These are phyloP conservation scores for Dillenia suffruticosa DNA, from an alignment of 164 flowering plant species.

Conservation along the genomic window DNA sequence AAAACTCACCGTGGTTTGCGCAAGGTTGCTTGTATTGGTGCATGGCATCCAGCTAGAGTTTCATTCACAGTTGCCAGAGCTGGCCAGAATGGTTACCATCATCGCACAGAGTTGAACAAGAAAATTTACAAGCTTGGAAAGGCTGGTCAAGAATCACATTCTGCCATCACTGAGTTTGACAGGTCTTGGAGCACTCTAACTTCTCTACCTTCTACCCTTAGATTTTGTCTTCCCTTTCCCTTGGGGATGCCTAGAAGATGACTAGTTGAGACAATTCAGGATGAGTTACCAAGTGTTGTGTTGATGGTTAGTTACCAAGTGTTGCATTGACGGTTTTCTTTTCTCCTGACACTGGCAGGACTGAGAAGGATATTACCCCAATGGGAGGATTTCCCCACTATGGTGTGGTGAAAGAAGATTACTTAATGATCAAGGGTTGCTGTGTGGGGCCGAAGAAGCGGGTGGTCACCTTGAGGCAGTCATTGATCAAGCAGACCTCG, in stretches of 20 bases:
- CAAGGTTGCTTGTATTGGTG: slow-evolving; percentile 78
- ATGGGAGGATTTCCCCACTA: slow-evolving; percentile 84
- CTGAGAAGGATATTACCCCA: slow-evolving; percentile 77
- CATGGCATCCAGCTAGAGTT: slow-evolving; percentile 82
- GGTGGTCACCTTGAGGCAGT: slow-evolving; percentile 66
- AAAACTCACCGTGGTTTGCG: slow-evolving; percentile 72
- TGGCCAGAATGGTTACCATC: slow-evolving; percentile 77
- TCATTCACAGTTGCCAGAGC: slow-evolving; percentile 75
- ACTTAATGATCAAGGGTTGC: slow-evolving; percentile 67
- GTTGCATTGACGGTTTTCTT: not conserved
- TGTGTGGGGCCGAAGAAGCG: slow-evolving; percentile 82
- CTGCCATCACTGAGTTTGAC: slow-evolving; percentile 60
- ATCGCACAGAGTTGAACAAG: slow-evolving; percentile 74
- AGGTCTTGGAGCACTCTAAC: slow-evolving; percentile 21
- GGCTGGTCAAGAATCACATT: slow-evolving; percentile 54
- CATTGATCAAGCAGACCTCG: slow-evolving; percentile 68
- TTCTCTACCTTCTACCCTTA: not conserved
- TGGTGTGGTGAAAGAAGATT: slow-evolving; percentile 66
- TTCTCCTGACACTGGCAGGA: slow-evolving; percentile 67
- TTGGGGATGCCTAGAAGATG: not conserved
- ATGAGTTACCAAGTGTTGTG: not conserved
- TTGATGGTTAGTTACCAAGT: not conserved
- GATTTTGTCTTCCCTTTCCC: not conserved
- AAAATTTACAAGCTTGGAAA: slow-evolving; percentile 69
- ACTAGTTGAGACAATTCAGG: not conserved